Conservation (phyloP, 495 filamentous ascomycete species). For the Aspergillus campestris region DNA sequence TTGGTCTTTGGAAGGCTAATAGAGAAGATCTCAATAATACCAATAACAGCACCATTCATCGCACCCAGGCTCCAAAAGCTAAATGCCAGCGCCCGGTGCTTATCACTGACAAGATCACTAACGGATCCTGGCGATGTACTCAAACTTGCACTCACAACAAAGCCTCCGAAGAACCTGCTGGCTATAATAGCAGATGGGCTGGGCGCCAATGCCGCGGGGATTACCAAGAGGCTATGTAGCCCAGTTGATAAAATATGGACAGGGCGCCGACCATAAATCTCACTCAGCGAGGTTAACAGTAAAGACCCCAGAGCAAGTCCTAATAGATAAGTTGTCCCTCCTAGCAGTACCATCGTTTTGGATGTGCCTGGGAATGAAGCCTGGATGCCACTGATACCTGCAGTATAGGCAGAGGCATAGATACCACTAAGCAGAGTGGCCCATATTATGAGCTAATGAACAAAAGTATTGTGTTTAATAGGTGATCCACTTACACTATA, state of each 20-base stretch:
- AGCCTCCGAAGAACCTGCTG: constrained; percentile 65
- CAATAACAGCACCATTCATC: constrained; percentile 57
- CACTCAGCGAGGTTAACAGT: constrained; percentile 61
- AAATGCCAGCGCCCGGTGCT: constrained; percentile 61
- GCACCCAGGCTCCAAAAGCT: constrained; percentile 67
- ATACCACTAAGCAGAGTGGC: not conserved
- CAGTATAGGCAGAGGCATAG: constrained; percentile 10
- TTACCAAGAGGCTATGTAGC: constrained; percentile 52
- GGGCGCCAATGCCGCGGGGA: constrained; percentile 59
- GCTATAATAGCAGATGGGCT: constrained; percentile 55
- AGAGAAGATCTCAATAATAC: not conserved
- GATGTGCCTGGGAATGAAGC: constrained; percentile 49
- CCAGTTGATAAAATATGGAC: constrained; percentile 57
- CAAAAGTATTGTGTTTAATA: no score
- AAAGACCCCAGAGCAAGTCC: constrained; percentile 60
- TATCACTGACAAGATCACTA: constrained; percentile 60
- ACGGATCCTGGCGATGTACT: constrained; percentile 67
- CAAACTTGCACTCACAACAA: constrained; percentile 67
- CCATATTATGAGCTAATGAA: no score
- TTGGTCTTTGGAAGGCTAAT: no score
- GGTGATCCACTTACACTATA: constrained; percentile 1
- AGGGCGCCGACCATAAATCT: constrained; percentile 62
- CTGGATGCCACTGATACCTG: constrained; percentile 8
- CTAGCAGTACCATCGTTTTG: constrained; percentile 53
- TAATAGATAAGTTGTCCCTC: constrained; percentile 59